Evolutionary conservation across 192 early-diverging fungal genomes (phyloP), one percentile per base, ranked within the genome.

Genomic region (Gorgonomyces haynaldii): DNA sequence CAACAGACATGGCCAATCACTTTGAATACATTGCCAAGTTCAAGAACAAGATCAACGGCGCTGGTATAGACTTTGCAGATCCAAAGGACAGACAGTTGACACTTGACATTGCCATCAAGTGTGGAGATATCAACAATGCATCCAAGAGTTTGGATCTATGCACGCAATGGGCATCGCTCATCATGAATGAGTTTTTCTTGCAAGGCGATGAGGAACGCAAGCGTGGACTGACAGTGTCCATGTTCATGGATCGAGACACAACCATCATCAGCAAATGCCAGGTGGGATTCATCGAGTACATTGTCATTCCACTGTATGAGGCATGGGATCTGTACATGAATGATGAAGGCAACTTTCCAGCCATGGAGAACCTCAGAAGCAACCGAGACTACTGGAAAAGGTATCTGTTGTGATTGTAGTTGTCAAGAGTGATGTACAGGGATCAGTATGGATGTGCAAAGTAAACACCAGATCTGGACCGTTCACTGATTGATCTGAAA

Each of bases 1-100:
- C 65, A 17, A 77, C 74, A 21, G 74, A 77, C 46, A 77, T 77
- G 74, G 50, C 61, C 7, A 65, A 73, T 17, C 74, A 76, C 32
- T 77, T 77, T 62, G 74, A 77, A 54, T 74, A 64, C 45, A 67
- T 74, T 37, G 57, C 65, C 13, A 76, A 76, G 53, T 79, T 79
- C 50, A 76, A 75, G 44, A 74, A 74, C 37, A 72, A 66, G 42
- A 51, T 74, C 3, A 42, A 58, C 21, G 63, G 60, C 5, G 24
- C 63, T 7, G 37, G 56, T 0, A 35, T 68, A n/a, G 44, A 71
- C 30, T 54, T 66, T 26, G 39, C 54, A 7, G 58, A 70, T 42
- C 34, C 43, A 3, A 70, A 79, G 39, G 65, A 64, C 42, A 37
- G 70, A 25, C 60, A 70, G 29, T 45, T 70, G 35, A 21, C 63